phyloP scores from a whole-genome alignment of 495 filamentous ascomycete species.

The Xylaria venustula region DNA sequence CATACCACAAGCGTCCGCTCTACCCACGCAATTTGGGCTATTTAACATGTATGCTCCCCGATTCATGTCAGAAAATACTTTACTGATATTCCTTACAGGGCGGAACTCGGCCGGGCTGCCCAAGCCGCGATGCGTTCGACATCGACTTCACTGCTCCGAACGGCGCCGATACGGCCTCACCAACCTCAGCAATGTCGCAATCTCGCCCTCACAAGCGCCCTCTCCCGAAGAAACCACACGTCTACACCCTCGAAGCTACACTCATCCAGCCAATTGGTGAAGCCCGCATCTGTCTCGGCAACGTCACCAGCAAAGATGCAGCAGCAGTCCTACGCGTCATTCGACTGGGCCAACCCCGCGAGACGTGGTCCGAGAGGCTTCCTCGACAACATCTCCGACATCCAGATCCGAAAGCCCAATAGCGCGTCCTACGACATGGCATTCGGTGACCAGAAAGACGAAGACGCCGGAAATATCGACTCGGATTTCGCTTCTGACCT shows the following conservation, averaged over 20 bases:
- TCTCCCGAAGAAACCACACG: neutral
- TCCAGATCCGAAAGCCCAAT: conserved; percentile 22
- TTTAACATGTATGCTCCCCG: neutral
- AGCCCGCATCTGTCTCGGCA: neutral
- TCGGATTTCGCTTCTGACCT: conserved; percentile 16
- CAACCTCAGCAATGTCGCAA: conserved; percentile 15
- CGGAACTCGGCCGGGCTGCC: conserved; percentile 24
- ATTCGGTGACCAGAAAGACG: neutral
- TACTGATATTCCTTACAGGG: conserved; percentile 16
- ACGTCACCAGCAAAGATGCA: conserved; percentile 4
- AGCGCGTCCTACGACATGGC: neutral
- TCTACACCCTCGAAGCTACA: neutral
- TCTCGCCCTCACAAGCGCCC: neutral
- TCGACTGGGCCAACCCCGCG: neutral
- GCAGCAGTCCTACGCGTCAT: conserved; percentile 8
- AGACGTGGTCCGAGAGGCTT: neutral
- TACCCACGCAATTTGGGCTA: neutral
- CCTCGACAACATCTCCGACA: neutral
- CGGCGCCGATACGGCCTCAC: conserved; percentile 16
- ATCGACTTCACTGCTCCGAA: conserved; percentile 18
- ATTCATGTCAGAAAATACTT: neutral
- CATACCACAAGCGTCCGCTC: too few species aligned
- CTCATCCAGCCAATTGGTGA: neutral
- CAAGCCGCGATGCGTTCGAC: conserved; percentile 21
- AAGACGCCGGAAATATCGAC: conserved; percentile 5